Percentiles rank a stretch among this genome's conserved stretches.
Conservation (phyloP, 169 alveolate genomes). For the Plasmodium billcollinsi region DNA sequence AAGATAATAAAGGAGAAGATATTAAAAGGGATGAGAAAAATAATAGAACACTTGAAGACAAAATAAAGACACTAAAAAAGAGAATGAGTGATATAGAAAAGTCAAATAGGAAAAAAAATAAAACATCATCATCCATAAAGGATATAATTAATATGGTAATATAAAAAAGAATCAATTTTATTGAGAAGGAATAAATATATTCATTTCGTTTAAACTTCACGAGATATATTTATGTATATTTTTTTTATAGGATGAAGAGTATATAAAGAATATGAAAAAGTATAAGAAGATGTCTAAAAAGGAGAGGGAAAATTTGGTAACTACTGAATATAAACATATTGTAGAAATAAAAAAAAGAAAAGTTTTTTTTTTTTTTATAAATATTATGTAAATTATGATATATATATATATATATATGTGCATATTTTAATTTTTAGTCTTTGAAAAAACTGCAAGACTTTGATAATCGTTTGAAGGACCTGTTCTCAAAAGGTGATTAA, state of each 20-base stretch:
- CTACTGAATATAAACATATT: neutral
- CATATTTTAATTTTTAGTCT: constrained; percentile 11
- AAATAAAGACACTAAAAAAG: constrained; percentile 78
- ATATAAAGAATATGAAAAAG: constrained; percentile 38
- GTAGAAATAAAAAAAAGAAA: no score
- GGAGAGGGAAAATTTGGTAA: constrained; percentile 67
- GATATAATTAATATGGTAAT: constrained; percentile 22
- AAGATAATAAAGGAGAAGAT: neutral
- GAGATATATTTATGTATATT: neutral
- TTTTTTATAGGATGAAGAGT: constrained; percentile 32
- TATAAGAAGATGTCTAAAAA: constrained; percentile 51
- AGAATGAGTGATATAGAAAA: constrained; percentile 84
- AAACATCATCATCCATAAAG: neutral
- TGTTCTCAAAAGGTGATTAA: constrained; percentile 14
- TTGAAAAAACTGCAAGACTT: constrained; percentile 54
- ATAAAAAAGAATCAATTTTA: neutral
- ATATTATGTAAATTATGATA: neutral
- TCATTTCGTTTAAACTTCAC: neutral
- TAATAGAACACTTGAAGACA: constrained; percentile 1
- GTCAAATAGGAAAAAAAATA: constrained; percentile 17
- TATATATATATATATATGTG: neutral
- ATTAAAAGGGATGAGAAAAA: neutral
- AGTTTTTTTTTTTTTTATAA: no score
- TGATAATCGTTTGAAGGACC: constrained; percentile 48
- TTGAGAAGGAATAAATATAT: neutral